These are phyloP conservation scores for Chrysanthemum lavandulifolium DNA, from an alignment of 129 eudicot species.

Conservation along the genomic window DNA sequence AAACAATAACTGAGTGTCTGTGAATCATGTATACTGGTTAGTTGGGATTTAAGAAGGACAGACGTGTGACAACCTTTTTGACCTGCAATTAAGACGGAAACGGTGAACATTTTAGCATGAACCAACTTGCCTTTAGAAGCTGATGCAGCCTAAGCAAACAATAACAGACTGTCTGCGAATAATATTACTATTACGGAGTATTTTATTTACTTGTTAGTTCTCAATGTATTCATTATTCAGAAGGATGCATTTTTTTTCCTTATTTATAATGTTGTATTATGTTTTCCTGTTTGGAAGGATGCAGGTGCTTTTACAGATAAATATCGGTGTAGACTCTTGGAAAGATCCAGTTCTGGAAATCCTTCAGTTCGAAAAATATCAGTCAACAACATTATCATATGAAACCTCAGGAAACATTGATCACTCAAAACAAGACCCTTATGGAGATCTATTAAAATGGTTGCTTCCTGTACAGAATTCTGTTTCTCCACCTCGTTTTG, in stretches of 20 bases:
- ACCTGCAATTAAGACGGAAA: too few species aligned
- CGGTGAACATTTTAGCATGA: too few species aligned
- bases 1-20: too few species aligned
- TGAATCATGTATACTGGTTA: too few species aligned
- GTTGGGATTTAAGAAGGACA: too few species aligned
- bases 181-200: too few species aligned
- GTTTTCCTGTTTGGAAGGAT: slow-evolving; percentile 80
- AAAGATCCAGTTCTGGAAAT: slow-evolving; percentile 76
- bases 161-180: too few species aligned
- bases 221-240: not conserved
- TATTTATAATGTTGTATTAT: slow-evolving; percentile 34
- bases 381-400: not conserved
- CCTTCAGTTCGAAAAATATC: slow-evolving; percentile 74
- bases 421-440: slow-evolving; percentile 54
- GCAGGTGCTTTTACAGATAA: slow-evolving; percentile 93
- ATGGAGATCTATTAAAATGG: slow-evolving; percentile 79
- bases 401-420: slow-evolving; percentile 17
- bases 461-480: slow-evolving; percentile 76
- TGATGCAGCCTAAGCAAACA: too few species aligned
- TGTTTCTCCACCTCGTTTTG: slow-evolving; percentile 42
- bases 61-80: too few species aligned
- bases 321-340: slow-evolving; percentile 54
- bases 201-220: not conserved
- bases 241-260: slow-evolving; percentile 14
- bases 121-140: too few species aligned